These are phyloP conservation scores for Leccinum obscurum DNA, from an alignment of 768 basidiomycete genomes.

Conservation along the genomic window DNA sequence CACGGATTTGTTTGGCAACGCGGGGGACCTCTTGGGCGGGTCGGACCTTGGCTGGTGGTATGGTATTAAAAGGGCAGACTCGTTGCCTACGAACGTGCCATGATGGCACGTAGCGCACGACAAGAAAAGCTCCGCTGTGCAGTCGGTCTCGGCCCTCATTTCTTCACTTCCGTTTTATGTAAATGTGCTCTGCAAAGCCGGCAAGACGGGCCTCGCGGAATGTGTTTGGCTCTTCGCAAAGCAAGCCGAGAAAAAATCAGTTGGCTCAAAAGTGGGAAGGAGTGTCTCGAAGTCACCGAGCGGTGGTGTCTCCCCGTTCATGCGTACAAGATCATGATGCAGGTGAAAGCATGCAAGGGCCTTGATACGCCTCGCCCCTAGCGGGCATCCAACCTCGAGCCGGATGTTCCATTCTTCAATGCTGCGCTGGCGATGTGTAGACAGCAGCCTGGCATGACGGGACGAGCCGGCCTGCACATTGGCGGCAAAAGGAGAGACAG, in stretches of 20 bases:
- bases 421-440: constrained; percentile 51
- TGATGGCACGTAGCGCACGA: constrained; percentile 26
- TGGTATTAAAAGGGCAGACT: not conserved
- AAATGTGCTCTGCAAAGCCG: constrained; percentile 58
- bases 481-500: constrained; percentile 31
- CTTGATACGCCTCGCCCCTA: not conserved
- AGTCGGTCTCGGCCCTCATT: constrained; percentile 54
- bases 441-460: constrained; percentile 21
- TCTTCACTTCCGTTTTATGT: constrained; percentile 54
- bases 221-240: constrained; percentile 64
- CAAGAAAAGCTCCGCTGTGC: constrained; percentile 41
- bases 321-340: constrained; percentile 73
- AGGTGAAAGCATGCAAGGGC: constrained; percentile 45
- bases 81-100: constrained; percentile 21
- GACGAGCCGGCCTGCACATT: constrained; percentile 25
- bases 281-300: constrained; percentile 22
- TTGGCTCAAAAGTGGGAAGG: constrained; percentile 35
- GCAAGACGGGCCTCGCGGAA: constrained; percentile 55
- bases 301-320: constrained; percentile 71
- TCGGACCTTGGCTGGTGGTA: constrained; percentile 50
- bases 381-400: too few relatives aligned
- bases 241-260: constrained; percentile 56
- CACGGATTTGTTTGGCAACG: constrained; percentile 64
- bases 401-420: constrained; percentile 47
- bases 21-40: constrained; percentile 61